These are phyloP conservation scores for Mortierella hygrophila DNA, from an alignment of 192 early-diverging fungal genomes.

Conservation along the genomic window DNA sequence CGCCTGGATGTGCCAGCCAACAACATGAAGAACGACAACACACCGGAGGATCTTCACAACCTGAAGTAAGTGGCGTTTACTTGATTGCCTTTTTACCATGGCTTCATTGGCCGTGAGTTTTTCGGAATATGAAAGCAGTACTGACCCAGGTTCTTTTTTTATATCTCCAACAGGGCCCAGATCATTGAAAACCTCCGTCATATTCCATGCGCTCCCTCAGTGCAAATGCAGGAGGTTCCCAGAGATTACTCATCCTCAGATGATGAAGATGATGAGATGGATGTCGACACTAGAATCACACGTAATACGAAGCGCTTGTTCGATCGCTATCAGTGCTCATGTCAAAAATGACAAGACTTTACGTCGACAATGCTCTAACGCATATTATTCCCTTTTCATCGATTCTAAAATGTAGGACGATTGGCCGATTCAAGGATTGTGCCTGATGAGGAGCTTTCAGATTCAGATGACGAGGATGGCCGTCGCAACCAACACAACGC, in stretches of 20 bases:
- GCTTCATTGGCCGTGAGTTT: too few relatives aligned
- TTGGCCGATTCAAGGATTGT: slow-evolving; percentile 73
- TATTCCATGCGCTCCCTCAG: slow-evolving; percentile 82
- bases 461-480: slow-evolving; percentile 80
- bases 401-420: slow-evolving; percentile 57
- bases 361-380: background rate
- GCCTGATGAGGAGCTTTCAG: slow-evolving; percentile 81
- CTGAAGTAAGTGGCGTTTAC: slow-evolving; percentile 68
- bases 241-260: slow-evolving; percentile 72
- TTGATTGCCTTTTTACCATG: too few relatives aligned
- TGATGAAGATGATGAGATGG: slow-evolving; percentile 77
- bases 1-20: slow-evolving; percentile 87
- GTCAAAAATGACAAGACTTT: background rate
- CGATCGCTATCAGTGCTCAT: background rate
- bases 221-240: slow-evolving; percentile 83
- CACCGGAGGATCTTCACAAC: slow-evolving; percentile 85
- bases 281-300: slow-evolving; percentile 70
- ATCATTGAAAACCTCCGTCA: slow-evolving; percentile 75
- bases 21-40: slow-evolving; percentile 93
- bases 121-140: too few relatives aligned
- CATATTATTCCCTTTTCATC: background rate
- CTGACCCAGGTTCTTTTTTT: too few relatives aligned
- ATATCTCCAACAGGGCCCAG: slow-evolving; percentile 44
- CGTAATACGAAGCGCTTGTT: slow-evolving; percentile 61
- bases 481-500: slow-evolving; percentile 53